Evolutionary conservation across 108 stramenopile species (phyloP), one percentile per base, ranked within the genome.

Genomic region (Cyclotella cryptica): DNA sequence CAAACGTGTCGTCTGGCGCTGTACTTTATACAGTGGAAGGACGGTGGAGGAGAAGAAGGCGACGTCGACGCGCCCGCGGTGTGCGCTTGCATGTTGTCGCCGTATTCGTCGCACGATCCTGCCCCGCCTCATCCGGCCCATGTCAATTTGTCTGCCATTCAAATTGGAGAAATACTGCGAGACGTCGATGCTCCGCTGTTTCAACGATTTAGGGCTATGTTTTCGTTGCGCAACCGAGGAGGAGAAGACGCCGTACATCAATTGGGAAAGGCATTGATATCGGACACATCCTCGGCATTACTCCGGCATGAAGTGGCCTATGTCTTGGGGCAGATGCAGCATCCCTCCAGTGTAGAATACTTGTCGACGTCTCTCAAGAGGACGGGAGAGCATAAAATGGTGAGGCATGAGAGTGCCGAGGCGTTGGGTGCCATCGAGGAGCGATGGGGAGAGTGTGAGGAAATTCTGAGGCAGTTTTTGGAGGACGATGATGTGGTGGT

Each of bases 291-390:
- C 39, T 92, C 86, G 55, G 90, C 98, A 0, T 78, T 99, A 19
- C 86, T 99, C 58, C 88, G 98, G 52, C 99, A 99, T 89, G 99
- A 99, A 86, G 97, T 99, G 43, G 99, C 99, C 10, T 99, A 97
- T 80, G 98, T 99, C 11, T 82, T 99, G 68, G 99, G 99, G 14
- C 98, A 99, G 78, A 74, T 99, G 72, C 97, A 97, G 77, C 93
- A 94, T 91, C 83, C 96, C 13, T 80, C 82, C 45, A 84, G 94
- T 1, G 90, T 96, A 43, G 77, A 89, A 42, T 95, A 91, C 45
- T 81, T 99, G 53, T 88, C 64, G 22, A 77, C 40, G 42, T 85
- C 86, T 22, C 84, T 99, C 15, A 63, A 78, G 47, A 72, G 96
- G 54, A 39, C 28, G n/a, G 79, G 76, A 18, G 98, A 98, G 85